Evolutionary conservation across 2,329 filamentous ascomycete species (phyloP).

Genomic region (Dissoconium aciculare): DNA sequence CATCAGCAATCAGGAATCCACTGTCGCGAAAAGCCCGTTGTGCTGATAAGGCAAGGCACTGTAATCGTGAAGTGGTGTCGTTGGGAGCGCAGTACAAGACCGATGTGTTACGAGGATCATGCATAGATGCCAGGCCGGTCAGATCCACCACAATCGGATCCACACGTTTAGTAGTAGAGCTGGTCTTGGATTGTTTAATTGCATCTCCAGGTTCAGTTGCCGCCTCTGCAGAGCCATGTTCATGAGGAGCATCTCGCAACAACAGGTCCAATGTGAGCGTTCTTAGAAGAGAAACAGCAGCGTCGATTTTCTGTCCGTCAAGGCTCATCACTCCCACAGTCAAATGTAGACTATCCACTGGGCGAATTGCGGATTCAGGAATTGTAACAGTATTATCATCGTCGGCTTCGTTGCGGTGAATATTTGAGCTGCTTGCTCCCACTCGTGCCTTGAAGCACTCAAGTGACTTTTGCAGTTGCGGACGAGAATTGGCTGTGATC

Average conservation of each 20-base stretch:
- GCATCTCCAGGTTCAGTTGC: neutral
- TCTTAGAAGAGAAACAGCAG: conserved; percentile 29
- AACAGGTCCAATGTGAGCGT: conserved; percentile 15
- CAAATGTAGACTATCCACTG: conserved; percentile 66
- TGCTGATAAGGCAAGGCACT: conserved; percentile 44
- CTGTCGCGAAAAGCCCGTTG: conserved; percentile 39
- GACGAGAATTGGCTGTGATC: conserved; percentile 42
- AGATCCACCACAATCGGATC: conserved; percentile 27
- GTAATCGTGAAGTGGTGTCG: conserved; percentile 39
- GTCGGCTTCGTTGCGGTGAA: neutral
- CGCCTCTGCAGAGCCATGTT: neutral
- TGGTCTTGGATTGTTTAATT: neutral
- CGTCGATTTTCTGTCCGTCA: conserved; percentile 34
- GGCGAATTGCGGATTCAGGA: conserved; percentile 57
- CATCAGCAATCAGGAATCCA: conserved; percentile 43
- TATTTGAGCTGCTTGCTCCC: too few species aligned
- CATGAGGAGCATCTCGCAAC: conserved; percentile 5
- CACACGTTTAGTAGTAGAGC: neutral
- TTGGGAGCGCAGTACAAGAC: conserved; percentile 51
- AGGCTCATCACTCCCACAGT: conserved; percentile 80
- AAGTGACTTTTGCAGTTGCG: conserved; percentile 51
- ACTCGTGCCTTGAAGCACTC: conserved; percentile 34
- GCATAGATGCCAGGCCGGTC: conserved; percentile 45
- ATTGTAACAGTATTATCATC: too few species aligned
- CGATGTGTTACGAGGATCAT: conserved; percentile 39